Evolutionary conservation across 108 stramenopile species (phyloP).

Genomic region (Nannochloropsis gaditana): DNA sequence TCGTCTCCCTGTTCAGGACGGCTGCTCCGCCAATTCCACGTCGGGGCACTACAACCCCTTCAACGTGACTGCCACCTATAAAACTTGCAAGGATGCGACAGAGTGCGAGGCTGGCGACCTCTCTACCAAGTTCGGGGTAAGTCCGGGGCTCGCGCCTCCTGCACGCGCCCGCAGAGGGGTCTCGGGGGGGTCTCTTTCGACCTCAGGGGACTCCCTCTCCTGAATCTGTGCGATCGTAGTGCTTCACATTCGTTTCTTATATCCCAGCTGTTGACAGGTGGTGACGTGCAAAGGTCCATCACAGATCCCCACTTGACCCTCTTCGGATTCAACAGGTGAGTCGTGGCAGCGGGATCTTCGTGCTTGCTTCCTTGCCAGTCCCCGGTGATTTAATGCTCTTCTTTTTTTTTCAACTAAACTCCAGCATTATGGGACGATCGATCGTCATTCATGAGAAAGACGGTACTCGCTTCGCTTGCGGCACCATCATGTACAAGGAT

Average conservation of each 20-base stretch:
- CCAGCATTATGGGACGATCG: neutral
- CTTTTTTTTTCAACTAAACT: neutral
- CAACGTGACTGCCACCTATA: neutral
- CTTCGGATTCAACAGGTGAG: constrained; percentile 20
- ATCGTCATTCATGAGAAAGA: neutral
- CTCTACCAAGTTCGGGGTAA: neutral
- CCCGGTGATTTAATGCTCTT: neutral
- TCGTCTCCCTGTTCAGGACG: neutral
- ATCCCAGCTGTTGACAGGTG: neutral
- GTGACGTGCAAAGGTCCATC: neutral
- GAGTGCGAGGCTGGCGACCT: neutral
- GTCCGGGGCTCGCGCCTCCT: too few relatives aligned
- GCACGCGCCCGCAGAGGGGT: too few relatives aligned
- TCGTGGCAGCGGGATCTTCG: neutral
- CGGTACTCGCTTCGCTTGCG: neutral
- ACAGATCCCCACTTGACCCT: neutral
- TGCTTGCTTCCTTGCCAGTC: neutral
- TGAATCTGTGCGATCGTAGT: too few relatives aligned
- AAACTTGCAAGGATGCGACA: neutral
- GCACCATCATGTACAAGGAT: constrained; percentile 12
- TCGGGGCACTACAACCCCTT: constrained; percentile 9
- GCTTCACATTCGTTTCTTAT: too few relatives aligned
- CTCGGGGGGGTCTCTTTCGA: too few relatives aligned
- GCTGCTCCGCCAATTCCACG: neutral
- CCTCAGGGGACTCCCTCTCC: too few relatives aligned